Conservation (phyloP, 2,329 filamentous ascomycete species). For the Aspergillus sclerotialis region DNA sequence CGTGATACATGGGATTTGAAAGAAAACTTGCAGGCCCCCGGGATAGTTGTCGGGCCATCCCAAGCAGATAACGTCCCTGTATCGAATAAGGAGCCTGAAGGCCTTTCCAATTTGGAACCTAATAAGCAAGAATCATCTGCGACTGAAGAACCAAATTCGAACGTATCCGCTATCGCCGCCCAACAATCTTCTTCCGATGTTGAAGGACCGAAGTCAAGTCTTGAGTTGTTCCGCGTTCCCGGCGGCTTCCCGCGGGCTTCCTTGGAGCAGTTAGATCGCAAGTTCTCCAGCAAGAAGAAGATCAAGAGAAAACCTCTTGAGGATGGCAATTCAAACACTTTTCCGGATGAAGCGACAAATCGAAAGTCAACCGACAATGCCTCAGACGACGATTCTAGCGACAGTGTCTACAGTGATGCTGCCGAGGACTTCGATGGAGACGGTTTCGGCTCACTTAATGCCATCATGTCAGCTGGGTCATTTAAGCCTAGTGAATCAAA, state of each 20-base stretch:
- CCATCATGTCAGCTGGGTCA: constrained; percentile 21
- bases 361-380: constrained; percentile 6
- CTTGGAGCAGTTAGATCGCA: constrained; percentile 15
- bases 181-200: constrained; percentile 42
- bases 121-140: constrained; percentile 8
- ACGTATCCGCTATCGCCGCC: constrained; percentile 39
- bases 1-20: background rate
- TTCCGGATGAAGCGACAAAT: background rate
- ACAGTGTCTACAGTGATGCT: constrained; percentile 44
- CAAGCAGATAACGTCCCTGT: background rate
- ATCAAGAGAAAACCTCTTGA: constrained; percentile 3
- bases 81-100: background rate
- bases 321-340: background rate
- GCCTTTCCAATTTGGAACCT: background rate
- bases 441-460: constrained; percentile 45
- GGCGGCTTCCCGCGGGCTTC: constrained; percentile 49
- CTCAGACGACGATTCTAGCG: constrained; percentile 32
- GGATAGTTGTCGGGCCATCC: background rate
- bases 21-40: background rate
- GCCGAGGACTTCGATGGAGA: constrained; percentile 36
- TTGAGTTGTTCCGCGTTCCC: constrained; percentile 47
- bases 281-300: constrained; percentile 8
- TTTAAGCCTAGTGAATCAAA: background rate
- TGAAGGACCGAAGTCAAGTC: constrained; percentile 30
- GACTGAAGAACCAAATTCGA: constrained; percentile 7